Base-by-base conservation (phyloP, 352 stramenopile species). In the Phytopythium aichiense region DNA sequence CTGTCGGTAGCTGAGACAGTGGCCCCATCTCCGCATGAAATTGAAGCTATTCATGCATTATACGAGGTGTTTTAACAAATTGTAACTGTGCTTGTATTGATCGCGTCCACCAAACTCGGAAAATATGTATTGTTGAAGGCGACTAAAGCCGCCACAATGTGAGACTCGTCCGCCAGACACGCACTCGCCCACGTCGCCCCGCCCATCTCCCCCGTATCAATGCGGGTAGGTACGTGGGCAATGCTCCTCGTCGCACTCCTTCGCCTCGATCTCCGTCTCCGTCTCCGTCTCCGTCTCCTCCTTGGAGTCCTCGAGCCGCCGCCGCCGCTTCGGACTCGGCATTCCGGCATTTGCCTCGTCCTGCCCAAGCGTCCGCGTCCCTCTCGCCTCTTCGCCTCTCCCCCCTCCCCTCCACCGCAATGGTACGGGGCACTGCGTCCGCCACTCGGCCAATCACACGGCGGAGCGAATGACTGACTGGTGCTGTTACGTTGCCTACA, bases 331-430 rank as follows among this genome's bases (percentile, higher is more conserved):
- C 22, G 23, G 45, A 31, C 45, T 51, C 45, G 48, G 30, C 67
- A 74, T 74, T 74, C 48, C 65, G 56, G 56, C 59, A 73, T 74
- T 74, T 74, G 64, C 56, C 42, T 53, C 43, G 56, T 61, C 43
- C 25, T 43, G 43, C 56, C 18, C 30, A 61, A 52, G 30, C 56
- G 56, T 55, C 56, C 56, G 30, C 30, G 13, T n/a, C 35, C n/a
- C 38, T 48, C 15, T 38, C 54, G 15, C 25, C 6, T 28, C 53
- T 28, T 38, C 6, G 12, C 20, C 40, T 46, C 18, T n/a, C 6
- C 42, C 28, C 28, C 40, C 49, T 18, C 31, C 35, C 25, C 18
- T 15, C n/a, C 11, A 13, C 37, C 35, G 38, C 48, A 12, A 64
- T 64, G 59, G 59, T 64, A 43, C 37, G 40, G 25, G 18, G 8